phyloP scores from a whole-genome alignment of 2,329 filamentous ascomycete genomes.

The Ophiobolus disseminans region DNA sequence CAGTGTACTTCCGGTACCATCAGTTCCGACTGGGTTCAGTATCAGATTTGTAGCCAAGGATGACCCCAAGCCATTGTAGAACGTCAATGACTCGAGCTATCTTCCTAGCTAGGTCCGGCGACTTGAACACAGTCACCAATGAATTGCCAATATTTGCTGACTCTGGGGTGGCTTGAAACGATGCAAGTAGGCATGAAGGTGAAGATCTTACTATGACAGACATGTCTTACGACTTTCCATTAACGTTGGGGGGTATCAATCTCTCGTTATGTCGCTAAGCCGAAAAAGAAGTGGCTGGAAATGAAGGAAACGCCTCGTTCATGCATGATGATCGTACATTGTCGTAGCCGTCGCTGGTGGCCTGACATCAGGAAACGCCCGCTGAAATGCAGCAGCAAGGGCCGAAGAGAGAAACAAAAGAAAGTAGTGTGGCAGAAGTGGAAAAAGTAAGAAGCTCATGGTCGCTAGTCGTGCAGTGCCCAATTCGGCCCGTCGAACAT shows the following conservation, averaged over 20 bases:
- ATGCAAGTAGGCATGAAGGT: background rate
- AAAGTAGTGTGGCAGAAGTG: background rate
- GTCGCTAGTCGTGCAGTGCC: background rate
- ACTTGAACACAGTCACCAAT: too few relatives aligned
- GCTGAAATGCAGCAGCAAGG: conserved; percentile 30
- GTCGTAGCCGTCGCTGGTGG: conserved; percentile 5
- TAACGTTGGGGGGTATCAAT: conserved; percentile 19
- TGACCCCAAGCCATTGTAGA: too few relatives aligned
- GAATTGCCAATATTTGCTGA: too few relatives aligned
- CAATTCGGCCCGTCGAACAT: conserved; percentile 7
- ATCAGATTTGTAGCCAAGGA: too few relatives aligned
- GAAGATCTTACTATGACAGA: background rate
- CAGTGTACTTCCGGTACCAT: too few relatives aligned
- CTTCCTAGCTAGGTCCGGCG: too few relatives aligned
- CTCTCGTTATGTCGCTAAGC: conserved; percentile 14
- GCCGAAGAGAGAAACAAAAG: background rate
- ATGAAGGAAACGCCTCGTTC: conserved; percentile 29
- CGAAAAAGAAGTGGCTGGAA: conserved; percentile 10
- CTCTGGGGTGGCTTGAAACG: too few relatives aligned
- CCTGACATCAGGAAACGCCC: conserved; percentile 26
- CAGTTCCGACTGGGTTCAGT: too few relatives aligned
- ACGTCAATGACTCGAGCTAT: too few relatives aligned
- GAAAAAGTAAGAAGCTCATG: background rate
- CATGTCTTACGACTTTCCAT: conserved; percentile 1
- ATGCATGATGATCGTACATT: conserved; percentile 33